phyloP scores from a whole-genome alignment of 768 basidiomycete genomes.

The Pulveroboletus sp. region DNA sequence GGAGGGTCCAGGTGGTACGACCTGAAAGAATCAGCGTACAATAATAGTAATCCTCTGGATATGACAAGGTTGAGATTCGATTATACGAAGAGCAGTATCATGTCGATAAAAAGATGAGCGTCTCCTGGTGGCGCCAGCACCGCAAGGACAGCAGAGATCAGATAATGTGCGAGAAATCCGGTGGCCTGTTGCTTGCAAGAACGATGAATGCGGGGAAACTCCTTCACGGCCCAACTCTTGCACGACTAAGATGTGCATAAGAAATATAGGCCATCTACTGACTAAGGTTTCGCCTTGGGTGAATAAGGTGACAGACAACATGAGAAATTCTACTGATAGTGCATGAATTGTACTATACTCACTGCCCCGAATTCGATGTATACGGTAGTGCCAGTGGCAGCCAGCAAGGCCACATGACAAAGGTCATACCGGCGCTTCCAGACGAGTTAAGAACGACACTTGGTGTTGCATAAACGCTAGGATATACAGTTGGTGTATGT shows the following conservation, averaged over 20 bases:
- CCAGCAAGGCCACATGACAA: conserved; percentile 70
- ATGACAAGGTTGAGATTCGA: conserved; percentile 71
- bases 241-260: too few species aligned
- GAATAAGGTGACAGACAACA: too few species aligned
- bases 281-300: too few species aligned
- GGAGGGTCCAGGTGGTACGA: conserved; percentile 62
- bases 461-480: conserved; percentile 69
- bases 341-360: conserved; percentile 14
- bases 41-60: conserved; percentile 59
- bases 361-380: conserved; percentile 76
- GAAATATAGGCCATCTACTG: too few species aligned
- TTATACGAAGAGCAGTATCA: conserved; percentile 69
- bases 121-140: too few species aligned
- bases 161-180: too few species aligned
- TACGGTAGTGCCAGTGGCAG: conserved; percentile 64
- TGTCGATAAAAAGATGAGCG: too few species aligned
- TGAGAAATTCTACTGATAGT: conserved; percentile 46
- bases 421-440: conserved; percentile 66
- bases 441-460: conserved; percentile 63
- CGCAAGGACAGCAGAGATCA: too few species aligned
- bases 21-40: conserved; percentile 48
- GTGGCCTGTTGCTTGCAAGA: too few species aligned
- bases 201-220: too few species aligned
- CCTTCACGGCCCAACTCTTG: too few species aligned
- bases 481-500: conserved; percentile 1